These are phyloP conservation scores for Cutaneotrichosporon dermatis DNA, from an alignment of 1,284 basidiomycete species.

Conservation along the genomic window DNA sequence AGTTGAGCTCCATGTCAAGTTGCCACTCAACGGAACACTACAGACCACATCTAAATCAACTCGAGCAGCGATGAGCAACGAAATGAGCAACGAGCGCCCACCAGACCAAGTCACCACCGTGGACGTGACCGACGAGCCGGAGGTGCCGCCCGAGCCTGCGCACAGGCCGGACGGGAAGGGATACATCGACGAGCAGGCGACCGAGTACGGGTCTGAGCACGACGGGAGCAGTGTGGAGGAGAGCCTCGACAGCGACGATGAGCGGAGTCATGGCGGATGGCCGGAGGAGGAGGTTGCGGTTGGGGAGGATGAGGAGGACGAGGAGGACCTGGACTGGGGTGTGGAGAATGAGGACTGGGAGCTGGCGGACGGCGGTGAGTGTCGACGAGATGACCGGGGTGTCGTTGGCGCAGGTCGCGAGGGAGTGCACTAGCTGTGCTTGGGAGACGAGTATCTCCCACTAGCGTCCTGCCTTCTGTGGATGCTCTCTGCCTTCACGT, in stretches of 20 bases:
- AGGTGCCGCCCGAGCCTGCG: not conserved
- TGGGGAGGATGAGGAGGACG: constrained; percentile 18
- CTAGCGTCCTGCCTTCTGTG: too few species aligned
- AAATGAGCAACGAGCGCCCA: constrained; percentile 7
- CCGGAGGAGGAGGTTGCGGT: constrained; percentile 2
- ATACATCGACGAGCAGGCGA: constrained; percentile 26
- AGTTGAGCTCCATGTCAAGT: too few species aligned
- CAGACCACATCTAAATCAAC: too few species aligned
- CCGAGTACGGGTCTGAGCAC: constrained; percentile 5
- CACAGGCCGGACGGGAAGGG: constrained; percentile 16
- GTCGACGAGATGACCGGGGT: too few species aligned
- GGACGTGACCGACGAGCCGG: not conserved
- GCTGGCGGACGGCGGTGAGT: constrained; percentile 59
- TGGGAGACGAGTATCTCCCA: too few species aligned
- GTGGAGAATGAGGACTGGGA: constrained; percentile 92
- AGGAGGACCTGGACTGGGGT: constrained; percentile 49
- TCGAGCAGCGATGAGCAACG: not conserved
- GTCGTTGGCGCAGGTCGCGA: too few species aligned
- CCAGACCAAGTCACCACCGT: not conserved
- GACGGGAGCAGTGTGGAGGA: constrained; percentile 33
- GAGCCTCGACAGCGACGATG: constrained; percentile 9
- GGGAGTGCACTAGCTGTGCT: too few species aligned
- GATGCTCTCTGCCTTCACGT: too few species aligned
- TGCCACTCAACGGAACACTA: too few species aligned
- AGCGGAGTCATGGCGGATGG: constrained; percentile 5